Evolutionary conservation across 495 filamentous ascomycete genomes (phyloP).

Genomic region (Xylaria scruposa): DNA sequence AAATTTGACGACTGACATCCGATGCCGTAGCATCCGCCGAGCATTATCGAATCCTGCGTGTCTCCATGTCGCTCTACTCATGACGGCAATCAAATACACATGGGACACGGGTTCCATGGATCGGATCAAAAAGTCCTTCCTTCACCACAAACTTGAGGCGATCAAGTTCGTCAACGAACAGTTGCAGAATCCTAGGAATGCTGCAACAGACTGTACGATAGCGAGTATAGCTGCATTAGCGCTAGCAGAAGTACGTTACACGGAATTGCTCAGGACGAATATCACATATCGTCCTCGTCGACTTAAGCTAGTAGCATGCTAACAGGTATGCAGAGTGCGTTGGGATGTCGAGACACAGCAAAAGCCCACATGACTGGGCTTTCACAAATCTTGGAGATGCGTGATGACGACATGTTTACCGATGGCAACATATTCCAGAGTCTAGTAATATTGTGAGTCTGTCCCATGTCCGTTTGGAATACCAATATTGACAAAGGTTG

Average conservation of each 20-base stretch:
- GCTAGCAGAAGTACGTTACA: constrained; percentile 23
- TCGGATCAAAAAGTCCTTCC: constrained; percentile 31
- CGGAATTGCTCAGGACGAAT: neutral
- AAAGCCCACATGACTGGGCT: constrained; percentile 28
- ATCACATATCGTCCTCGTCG: neutral
- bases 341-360: constrained; percentile 28
- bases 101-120: constrained; percentile 32
- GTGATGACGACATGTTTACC: constrained; percentile 28
- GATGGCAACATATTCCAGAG: constrained; percentile 30
- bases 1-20: constrained; percentile 1
- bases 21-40: constrained; percentile 22
- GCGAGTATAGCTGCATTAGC: constrained; percentile 29
- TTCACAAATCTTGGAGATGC: constrained; percentile 27
- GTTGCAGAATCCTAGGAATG: constrained; percentile 25
- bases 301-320: neutral
- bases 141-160: constrained; percentile 37
- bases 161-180: constrained; percentile 34
- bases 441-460: constrained; percentile 26
- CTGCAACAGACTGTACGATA: constrained; percentile 25
- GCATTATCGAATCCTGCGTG: constrained; percentile 28
- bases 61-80: constrained; percentile 30
- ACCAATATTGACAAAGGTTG: neutral
- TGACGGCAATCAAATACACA: constrained; percentile 33
- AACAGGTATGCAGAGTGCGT: constrained; percentile 23
- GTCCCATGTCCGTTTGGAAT: neutral